Percentiles rank a stretch among this genome's conserved stretches.
Conservation (phyloP, 306 rosid species). For the Fragaria iinumae region DNA sequence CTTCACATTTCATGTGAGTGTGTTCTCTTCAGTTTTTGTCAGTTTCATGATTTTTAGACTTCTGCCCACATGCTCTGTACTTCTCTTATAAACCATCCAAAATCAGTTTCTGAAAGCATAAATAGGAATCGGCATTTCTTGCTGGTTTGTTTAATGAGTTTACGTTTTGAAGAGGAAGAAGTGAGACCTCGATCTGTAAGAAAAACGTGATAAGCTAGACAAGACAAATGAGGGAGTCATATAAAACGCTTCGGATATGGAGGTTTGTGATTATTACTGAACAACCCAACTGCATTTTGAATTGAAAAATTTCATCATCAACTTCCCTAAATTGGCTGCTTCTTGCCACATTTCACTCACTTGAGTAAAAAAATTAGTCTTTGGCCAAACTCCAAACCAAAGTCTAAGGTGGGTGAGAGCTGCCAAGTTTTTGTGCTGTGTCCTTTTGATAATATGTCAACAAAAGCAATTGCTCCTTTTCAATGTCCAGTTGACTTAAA, state of each 20-base stretch:
- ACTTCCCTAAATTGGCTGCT: neutral
- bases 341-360: neutral
- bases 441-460: neutral
- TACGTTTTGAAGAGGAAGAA: neutral
- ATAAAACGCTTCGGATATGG: neutral
- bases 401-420: slow-evolving; percentile 1
- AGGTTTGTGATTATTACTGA: neutral
- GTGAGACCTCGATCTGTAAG: neutral
- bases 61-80: neutral
- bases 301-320: neutral
- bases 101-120: neutral
- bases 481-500: neutral
- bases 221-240: neutral
- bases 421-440: neutral
- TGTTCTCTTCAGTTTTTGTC: neutral
- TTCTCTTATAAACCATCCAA: neutral
- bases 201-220: neutral
- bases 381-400: neutral
- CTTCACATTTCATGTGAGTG: neutral
- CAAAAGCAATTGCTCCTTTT: neutral
- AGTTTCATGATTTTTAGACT: neutral
- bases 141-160: neutral
- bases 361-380: neutral
- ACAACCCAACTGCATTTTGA: neutral
- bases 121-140: neutral